Evolutionary conservation across 768 basidiomycete species (phyloP), one percentile per base, ranked within the genome.

Genomic region (Jaapia argillacea): DNA sequence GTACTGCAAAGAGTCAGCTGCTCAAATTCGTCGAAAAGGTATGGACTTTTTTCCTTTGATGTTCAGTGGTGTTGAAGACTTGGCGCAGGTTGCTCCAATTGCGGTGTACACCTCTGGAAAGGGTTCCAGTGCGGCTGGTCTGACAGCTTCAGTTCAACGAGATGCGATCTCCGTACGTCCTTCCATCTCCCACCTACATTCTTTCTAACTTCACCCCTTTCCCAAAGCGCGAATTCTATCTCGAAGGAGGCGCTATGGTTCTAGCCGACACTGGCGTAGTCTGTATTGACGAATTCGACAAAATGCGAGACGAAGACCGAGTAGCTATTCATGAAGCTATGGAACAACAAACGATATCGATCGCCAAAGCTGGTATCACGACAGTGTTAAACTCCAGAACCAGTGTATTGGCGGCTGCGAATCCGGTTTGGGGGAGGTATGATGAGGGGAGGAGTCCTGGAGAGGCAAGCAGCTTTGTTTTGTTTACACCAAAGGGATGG

Each of bases 281-380:
- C 28, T 98, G 96, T 57, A 99, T 99, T 56, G 96, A 99, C 54
- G 96, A 99, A 61, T 99, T 99, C 54, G 96, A 99, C 66, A 99
- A 99, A 69, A 99, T 99, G 96, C 74, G 94, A 28, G 96, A 99
- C 52, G 94, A 98, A 62, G 96, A 99, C 60, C 81, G 96, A 44
- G 96, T 98, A 4, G 96, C 96, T 0, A 98, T 98, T 47, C 96
- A 98, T 63, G 96, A 98, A 66, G 96, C 94, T 12, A 99, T 99
- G 96, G 96, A 99, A 56, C 96, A 99, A 57, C 94, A 98, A 57
- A 99, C 96, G 0, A 98, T 99, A 52, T 98, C 96, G 2, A 97
- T 99, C 50, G 94, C 94, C 14, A 98, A 99, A 60, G 96, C 96
- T 3, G 96, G 94, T 48, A 99, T 99, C 44, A 97, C 96, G 0